phyloP scores from a whole-genome alignment of 495 filamentous ascomycete species.

The Beverwykella pulmonaria region DNA sequence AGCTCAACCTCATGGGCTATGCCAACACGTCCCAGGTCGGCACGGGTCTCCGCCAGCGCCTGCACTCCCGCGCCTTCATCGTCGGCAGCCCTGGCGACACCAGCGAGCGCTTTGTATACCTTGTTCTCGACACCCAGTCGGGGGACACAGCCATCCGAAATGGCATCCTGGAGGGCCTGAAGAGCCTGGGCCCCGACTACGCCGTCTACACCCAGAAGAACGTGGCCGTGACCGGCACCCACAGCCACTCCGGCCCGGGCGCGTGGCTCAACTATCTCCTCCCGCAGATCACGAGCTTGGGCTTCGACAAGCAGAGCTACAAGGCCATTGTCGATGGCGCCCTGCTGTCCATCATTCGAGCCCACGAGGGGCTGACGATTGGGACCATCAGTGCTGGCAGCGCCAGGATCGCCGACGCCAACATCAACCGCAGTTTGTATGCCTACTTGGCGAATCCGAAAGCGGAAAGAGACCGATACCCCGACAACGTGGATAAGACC shows the following conservation, averaged over 20 bases:
- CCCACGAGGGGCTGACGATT: conserved; percentile 72
- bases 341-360: conserved; percentile 74
- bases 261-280: conserved; percentile 97
- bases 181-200: conserved; percentile 67
- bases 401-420: conserved; percentile 76
- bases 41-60: conserved; percentile 81
- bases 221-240: conserved; percentile 88
- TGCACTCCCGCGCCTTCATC: conserved; percentile 91
- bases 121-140: conserved; percentile 84
- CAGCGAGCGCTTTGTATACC: conserved; percentile 78
- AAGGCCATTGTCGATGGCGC: conserved; percentile 88
- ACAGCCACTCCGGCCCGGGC: conserved; percentile 89
- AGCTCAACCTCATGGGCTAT: conserved; percentile 92
- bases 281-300: conserved; percentile 87
- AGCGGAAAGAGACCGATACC: conserved; percentile 73
- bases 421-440: conserved; percentile 87
- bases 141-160: conserved; percentile 90
- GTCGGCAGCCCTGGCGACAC: conserved; percentile 68
- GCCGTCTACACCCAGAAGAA: conserved; percentile 78
- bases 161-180: conserved; percentile 76
- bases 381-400: conserved; percentile 74
- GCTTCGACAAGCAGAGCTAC: conserved; percentile 88
- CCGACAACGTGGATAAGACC: conserved; percentile 79
- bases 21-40: conserved; percentile 85
- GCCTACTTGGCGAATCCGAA: conserved; percentile 89